A percentile compares a stretch with the other conserved stretches of the same genome.
These are phyloP conservation scores for Adansonia grandidieri DNA, from an alignment of 441 rosid genomes.

Conservation along the genomic window DNA sequence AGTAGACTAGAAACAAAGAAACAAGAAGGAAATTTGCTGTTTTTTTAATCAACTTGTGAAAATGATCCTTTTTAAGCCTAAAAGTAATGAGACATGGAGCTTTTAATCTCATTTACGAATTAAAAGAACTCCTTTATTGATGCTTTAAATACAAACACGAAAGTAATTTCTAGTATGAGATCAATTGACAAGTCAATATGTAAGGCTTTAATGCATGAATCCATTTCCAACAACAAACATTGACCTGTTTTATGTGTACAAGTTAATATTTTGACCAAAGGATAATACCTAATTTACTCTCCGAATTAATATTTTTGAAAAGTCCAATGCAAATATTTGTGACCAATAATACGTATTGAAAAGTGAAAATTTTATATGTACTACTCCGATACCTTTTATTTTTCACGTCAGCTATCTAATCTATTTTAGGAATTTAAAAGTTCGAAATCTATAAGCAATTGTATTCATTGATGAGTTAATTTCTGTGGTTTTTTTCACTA, in stretches of 20 bases:
- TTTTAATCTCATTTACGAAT: no score
- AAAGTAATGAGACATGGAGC: background rate
- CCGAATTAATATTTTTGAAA: background rate
- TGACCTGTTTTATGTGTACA: background rate
- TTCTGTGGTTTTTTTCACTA: slow-evolving; percentile 22
- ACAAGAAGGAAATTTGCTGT: background rate
- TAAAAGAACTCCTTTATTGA: no score
- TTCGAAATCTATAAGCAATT: background rate
- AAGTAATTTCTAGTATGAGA: background rate
- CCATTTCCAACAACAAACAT: background rate
- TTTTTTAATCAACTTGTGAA: background rate
- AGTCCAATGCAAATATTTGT: background rate
- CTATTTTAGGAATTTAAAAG: background rate
- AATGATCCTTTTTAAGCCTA: background rate
- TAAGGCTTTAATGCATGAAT: background rate
- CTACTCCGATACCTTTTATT: background rate
- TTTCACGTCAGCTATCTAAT: background rate
- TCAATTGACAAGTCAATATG: background rate
- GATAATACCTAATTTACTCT: background rate
- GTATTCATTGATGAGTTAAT: slow-evolving; percentile 18
- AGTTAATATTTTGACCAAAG: background rate
- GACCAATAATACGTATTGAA: background rate
- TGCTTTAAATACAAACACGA: background rate
- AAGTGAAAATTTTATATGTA: background rate
- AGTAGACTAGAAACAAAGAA: background rate